Conservation (phyloP, 2,329 filamentous ascomycete genomes). For the Aspergillus pseudoterreus region DNA sequence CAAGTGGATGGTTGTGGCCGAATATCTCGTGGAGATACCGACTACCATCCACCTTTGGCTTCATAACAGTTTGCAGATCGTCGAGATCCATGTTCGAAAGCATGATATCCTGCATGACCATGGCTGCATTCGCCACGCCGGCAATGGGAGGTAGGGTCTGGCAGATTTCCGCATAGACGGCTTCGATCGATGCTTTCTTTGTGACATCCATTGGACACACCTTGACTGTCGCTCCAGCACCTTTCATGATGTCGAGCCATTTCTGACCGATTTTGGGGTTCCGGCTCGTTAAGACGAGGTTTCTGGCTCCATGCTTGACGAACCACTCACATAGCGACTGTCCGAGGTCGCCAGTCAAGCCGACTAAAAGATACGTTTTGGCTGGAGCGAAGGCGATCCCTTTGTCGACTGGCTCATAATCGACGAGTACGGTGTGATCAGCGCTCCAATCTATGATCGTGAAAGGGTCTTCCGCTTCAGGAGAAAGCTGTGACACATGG, state of each 20-base stretch:
- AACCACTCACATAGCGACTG: constrained; percentile 27
- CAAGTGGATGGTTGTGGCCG: constrained; percentile 15
- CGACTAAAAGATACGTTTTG: constrained; percentile 29
- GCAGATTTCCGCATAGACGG: constrained; percentile 20
- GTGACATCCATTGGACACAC: constrained; percentile 3
- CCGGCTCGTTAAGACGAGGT: constrained; percentile 27
- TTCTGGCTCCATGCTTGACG: constrained; percentile 22
- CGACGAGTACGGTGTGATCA: no score
- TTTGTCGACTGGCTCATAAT: no score
- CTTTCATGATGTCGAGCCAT: constrained; percentile 12
- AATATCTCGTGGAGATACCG: constrained; percentile 16
- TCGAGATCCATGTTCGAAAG: constrained; percentile 12
- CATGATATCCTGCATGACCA: constrained; percentile 15
- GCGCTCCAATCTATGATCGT: no score
- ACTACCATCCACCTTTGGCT: constrained; percentile 20
- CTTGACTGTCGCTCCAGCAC: constrained; percentile 7
- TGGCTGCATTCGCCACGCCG: constrained; percentile 35
- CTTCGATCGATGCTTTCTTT: constrained; percentile 15
- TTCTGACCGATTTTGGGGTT: constrained; percentile 19
- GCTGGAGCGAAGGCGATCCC: no score
- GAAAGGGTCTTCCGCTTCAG: no score
- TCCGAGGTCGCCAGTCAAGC: constrained; percentile 28
- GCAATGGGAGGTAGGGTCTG: constrained; percentile 32
- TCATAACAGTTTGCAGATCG: constrained; percentile 4
- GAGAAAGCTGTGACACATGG: no score